Conservation (phyloP, 2,329 filamentous ascomycete genomes). For the Sarocladium kiliense region DNA sequence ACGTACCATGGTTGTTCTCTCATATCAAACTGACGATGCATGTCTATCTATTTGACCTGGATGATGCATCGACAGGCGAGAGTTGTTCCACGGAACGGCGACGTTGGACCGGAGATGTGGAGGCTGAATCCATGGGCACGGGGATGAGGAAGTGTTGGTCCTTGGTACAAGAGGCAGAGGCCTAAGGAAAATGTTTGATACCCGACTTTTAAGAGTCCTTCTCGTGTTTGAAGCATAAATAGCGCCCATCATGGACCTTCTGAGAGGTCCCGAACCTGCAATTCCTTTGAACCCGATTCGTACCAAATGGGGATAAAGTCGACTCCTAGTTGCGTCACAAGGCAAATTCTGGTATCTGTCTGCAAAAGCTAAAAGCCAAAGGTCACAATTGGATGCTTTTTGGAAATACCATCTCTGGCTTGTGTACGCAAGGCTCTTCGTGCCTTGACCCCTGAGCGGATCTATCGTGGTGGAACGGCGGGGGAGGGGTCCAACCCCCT, state of each 20-base stretch:
- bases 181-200: neutral
- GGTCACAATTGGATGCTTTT: neutral
- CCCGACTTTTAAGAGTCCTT: slow-evolving; percentile 2
- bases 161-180: slow-evolving; percentile 26
- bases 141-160: slow-evolving; percentile 55
- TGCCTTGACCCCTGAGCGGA: neutral
- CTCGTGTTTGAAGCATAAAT: neutral
- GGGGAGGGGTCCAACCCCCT: slow-evolving; percentile 2
- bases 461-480: neutral
- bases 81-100: slow-evolving; percentile 23
- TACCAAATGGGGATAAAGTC: no score
- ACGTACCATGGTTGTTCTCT: slow-evolving; percentile 52
- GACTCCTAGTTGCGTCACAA: no score
- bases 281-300: neutral
- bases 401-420: neutral
- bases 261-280: neutral
- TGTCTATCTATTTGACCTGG: slow-evolving; percentile 44
- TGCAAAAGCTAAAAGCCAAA: no score
- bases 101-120: slow-evolving; percentile 34
- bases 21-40: slow-evolving; percentile 54
- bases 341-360: neutral
- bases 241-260: no score
- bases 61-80: slow-evolving; percentile 9
- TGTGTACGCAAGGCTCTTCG: no score
- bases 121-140: slow-evolving; percentile 50